Conservation (phyloP, 78 protist genomes). For the Emiliania huxleyi region DNA sequence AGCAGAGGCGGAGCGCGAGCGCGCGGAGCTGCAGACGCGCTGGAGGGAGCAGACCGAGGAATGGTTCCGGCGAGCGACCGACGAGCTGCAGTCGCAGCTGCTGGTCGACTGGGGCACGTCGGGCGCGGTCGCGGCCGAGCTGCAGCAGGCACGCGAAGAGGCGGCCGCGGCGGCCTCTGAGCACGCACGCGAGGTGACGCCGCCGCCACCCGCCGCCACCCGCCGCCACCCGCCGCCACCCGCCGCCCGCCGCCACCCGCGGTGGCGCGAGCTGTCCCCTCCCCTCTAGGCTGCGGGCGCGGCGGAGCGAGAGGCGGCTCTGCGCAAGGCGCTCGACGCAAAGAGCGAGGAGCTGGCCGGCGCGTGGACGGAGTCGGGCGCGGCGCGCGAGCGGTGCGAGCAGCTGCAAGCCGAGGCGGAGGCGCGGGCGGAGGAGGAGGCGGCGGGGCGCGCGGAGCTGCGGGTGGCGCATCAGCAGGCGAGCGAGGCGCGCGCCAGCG, state of each 20-base stretch:
- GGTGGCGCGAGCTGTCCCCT: no score
- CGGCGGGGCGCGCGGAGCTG: neutral
- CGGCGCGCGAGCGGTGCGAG: neutral
- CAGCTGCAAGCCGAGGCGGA: neutral
- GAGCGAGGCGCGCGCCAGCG: neutral
- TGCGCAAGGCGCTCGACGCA: neutral
- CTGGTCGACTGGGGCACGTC: neutral
- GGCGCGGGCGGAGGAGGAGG: neutral
- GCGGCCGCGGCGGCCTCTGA: neutral
- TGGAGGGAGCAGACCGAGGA: constrained; percentile 13
- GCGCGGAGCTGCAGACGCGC: neutral
- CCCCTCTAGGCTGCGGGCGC: no score
- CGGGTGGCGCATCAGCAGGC: neutral
- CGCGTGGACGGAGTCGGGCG: neutral
- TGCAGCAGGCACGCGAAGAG: neutral
- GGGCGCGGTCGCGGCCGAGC: neutral
- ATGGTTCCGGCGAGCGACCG: neutral
- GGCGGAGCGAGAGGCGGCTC: neutral
- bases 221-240: no score
- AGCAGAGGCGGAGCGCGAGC: neutral
- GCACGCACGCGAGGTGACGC: neutral
- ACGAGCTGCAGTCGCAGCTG: neutral
- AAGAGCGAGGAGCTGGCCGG: neutral
- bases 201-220: no score
- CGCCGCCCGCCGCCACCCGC: no score